Evolutionary conservation across 495 filamentous ascomycete species (phyloP), one percentile per base, ranked within the genome.

Genomic region (Aspergillus indologenus): DNA sequence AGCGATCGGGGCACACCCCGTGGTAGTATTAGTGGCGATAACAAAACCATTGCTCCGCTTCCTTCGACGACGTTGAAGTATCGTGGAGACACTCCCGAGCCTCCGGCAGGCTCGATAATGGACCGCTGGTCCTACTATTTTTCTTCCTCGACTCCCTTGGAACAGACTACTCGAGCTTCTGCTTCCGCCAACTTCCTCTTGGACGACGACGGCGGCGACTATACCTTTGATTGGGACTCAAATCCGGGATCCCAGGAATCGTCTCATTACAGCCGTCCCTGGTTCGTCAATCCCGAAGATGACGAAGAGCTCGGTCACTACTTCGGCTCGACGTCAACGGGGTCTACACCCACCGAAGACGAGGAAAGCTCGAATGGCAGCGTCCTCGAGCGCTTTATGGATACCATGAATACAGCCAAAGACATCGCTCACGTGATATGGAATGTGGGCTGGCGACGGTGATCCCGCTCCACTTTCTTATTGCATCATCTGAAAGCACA

Each of bases 381-480:
- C 20, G 74, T 98, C 40, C 83, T 97, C 61, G 90, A 90, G 57
- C 83, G 87, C 61, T 87, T 97, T 21, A 85, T 94, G 66, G 90
- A 98, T 70, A 94, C 92, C 45, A 90, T 98, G 65, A 97, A 98
- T 76, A 98, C 93, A 8, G 92, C 93, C 45, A 87, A 87, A 62
- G 94, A 98, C 65, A 98, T 98, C 64, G 91, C 89, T 42, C 90
- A 96, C 77, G 92, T 98, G 42, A 90, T 98, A 62, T 96, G 91
- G 92, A 98, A 98, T 69, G 94, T 98, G 55, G 93, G 93, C 40
- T 97, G 93, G 94, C 84, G 89, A 63, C 81, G 84, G 61, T 92
- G 55, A 57, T 50, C 43, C 12, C 12, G 34, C 12, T 2, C 5
- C 12, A n/a, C 34, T 6, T 40, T 42, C 34, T 45, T 19, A 3